A percentile compares a stretch with the other conserved stretches of the same genome.
phyloP scores from a whole-genome alignment of 176 grass and related monocot species.

The Zea luxurians region DNA sequence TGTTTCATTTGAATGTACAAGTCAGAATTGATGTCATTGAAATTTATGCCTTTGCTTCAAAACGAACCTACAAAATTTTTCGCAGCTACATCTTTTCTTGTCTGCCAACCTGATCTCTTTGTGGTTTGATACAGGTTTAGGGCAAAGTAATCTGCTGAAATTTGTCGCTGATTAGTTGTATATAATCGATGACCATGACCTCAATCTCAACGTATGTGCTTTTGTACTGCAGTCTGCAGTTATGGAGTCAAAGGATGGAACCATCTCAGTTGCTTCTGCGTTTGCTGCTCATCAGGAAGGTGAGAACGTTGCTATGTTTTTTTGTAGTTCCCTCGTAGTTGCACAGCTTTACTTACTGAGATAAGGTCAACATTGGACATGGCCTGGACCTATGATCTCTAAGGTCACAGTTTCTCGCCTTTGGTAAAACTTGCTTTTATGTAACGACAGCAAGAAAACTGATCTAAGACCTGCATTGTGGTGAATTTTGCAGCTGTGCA shows the following conservation, averaged over 20 bases:
- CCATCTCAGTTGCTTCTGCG: slow-evolving; percentile 89
- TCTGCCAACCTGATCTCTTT: neutral
- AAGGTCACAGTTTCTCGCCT: neutral
- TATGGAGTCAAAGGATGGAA: slow-evolving; percentile 69
- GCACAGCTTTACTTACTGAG: neutral
- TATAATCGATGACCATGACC: neutral
- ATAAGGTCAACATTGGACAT: neutral
- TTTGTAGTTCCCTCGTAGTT: neutral
- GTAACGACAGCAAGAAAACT: too few species aligned
- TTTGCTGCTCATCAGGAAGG: slow-evolving; percentile 85
- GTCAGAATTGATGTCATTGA: neutral
- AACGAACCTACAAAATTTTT: neutral
- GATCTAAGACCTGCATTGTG: too few species aligned
- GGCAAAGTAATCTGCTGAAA: neutral
- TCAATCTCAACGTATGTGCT: neutral
- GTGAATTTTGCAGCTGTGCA: too few species aligned
- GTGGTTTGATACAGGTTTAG: neutral
- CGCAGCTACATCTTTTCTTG: neutral
- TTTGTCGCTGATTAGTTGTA: neutral
- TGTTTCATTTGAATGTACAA: neutral
- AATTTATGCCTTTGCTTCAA: neutral
- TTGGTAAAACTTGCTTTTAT: too few species aligned
- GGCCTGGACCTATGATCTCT: neutral
- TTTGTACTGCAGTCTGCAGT: slow-evolving; percentile 54
- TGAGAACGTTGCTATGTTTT: neutral